phyloP scores from a whole-genome alignment of 1,284 basidiomycete species.

The Schizophyllum amplum region DNA sequence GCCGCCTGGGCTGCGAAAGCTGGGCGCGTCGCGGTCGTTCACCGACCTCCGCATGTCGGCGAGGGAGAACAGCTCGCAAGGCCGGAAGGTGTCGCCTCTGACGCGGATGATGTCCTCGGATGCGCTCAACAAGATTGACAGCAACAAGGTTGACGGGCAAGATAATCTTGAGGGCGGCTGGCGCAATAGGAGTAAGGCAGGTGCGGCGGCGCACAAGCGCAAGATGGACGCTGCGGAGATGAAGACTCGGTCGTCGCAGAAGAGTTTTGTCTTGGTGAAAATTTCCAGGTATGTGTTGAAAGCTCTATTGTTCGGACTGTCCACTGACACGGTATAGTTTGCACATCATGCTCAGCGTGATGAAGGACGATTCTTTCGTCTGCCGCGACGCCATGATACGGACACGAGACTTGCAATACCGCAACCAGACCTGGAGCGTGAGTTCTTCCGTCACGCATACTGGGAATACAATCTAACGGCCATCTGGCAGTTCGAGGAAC shows the following conservation, averaged over 20 bases:
- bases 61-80: slow-evolving; percentile 25
- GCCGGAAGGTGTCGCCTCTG: slow-evolving; percentile 16
- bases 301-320: background rate
- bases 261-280: slow-evolving; percentile 78
- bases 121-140: slow-evolving; percentile 12
- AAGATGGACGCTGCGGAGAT: slow-evolving; percentile 60
- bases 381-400: slow-evolving; percentile 67
- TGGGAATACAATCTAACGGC: slow-evolving; percentile 5
- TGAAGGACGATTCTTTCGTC: slow-evolving; percentile 65
- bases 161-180: slow-evolving; percentile 13
- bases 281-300: slow-evolving; percentile 60
- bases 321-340: slow-evolving; percentile 33
- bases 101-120: slow-evolving; percentile 29
- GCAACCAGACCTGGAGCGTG: slow-evolving; percentile 85
- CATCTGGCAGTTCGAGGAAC: slow-evolving; percentile 60
- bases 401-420: slow-evolving; percentile 71
- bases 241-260: slow-evolving; percentile 70
- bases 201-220: slow-evolving; percentile 15
- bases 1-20: slow-evolving; percentile 34
- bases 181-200: slow-evolving; percentile 10
- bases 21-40: slow-evolving; percentile 60
- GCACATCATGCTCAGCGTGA: slow-evolving; percentile 59
- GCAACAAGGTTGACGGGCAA: slow-evolving; percentile 14
- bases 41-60: slow-evolving; percentile 53
- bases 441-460: slow-evolving; percentile 19